Evolutionary conservation across 495 filamentous ascomycete species (phyloP).

Genomic region (Aspergillus panamensis): DNA sequence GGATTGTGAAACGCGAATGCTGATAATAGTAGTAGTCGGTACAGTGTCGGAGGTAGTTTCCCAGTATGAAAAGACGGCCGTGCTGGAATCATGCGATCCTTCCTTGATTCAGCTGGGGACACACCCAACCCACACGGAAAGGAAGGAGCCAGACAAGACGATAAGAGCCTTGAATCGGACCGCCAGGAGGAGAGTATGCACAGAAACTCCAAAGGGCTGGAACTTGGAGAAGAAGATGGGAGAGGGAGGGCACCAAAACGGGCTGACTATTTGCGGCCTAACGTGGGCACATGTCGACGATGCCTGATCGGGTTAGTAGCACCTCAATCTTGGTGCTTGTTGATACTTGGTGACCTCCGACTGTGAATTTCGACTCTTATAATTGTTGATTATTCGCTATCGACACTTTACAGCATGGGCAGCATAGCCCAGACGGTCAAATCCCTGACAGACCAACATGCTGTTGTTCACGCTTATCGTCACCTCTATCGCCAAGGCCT

Average conservation of each 20-base stretch:
- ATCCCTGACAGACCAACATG: constrained; percentile 20
- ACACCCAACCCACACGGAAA: background rate
- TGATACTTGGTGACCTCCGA: background rate
- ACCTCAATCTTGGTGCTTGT: background rate
- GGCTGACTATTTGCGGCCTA: constrained; percentile 27
- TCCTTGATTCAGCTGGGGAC: background rate
- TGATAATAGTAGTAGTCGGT: background rate
- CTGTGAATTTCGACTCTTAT: background rate
- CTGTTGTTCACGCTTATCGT: constrained; percentile 74
- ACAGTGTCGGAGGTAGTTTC: background rate
- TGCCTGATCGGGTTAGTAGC: constrained; percentile 23
- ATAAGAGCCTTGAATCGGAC: background rate
- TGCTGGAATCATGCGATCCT: background rate
- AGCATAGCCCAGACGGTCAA: constrained; percentile 14
- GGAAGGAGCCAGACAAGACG: background rate
- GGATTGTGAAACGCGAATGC: background rate
- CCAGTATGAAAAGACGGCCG: background rate
- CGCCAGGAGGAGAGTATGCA: background rate
- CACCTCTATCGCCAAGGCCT: constrained; percentile 69
- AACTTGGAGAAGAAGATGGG: constrained; percentile 3
- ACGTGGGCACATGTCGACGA: constrained; percentile 17
- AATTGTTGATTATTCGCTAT: background rate
- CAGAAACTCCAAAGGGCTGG: constrained; percentile 1
- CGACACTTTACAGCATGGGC: constrained; percentile 7
- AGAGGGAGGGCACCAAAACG: constrained; percentile 13